These are phyloP conservation scores for Toxoplasma gondii DNA, from an alignment of 169 alveolate species.

Conservation along the genomic window DNA sequence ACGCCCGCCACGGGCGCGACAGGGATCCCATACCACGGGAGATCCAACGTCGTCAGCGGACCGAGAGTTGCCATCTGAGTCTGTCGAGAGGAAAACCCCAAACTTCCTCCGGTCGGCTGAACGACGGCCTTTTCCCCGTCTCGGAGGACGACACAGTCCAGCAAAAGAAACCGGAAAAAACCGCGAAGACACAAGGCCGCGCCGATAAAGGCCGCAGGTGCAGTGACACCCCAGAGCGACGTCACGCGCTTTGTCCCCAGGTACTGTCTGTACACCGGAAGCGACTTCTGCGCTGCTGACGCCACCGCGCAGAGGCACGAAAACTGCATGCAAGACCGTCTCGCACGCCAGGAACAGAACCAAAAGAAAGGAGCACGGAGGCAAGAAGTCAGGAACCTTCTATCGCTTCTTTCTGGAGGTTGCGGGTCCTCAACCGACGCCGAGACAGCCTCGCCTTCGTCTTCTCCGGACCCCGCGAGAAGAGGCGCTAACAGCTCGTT, in stretches of 20 bases:
- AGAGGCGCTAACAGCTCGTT: too few relatives aligned
- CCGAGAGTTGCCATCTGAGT: neutral
- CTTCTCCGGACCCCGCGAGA: too few relatives aligned
- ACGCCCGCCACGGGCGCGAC: neutral
- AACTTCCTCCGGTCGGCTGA: neutral
- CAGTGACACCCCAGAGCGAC: neutral
- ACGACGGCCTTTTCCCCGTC: neutral
- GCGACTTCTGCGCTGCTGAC: neutral
- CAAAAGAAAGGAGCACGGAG: too few relatives aligned
- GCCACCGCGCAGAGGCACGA: neutral
- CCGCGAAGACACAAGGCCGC: conserved; percentile 33
- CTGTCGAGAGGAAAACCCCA: neutral
- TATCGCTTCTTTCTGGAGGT: too few relatives aligned
- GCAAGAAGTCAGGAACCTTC: too few relatives aligned
- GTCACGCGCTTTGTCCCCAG: neutral
- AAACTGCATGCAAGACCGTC: too few relatives aligned
- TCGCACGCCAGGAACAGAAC: neutral
- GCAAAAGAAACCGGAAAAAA: conserved; percentile 25
- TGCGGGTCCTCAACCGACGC: too few relatives aligned
- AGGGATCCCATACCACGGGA: neutral
- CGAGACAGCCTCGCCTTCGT: too few relatives aligned
- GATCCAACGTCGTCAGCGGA: neutral
- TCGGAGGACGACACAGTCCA: conserved; percentile 29
- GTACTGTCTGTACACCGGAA: neutral
- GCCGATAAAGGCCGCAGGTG: conserved; percentile 44